A percentile compares a stretch with the other conserved stretches of the same genome.
Conservation (phyloP, 441 rosid genomes). For the Pelargonium fulgidum region DNA sequence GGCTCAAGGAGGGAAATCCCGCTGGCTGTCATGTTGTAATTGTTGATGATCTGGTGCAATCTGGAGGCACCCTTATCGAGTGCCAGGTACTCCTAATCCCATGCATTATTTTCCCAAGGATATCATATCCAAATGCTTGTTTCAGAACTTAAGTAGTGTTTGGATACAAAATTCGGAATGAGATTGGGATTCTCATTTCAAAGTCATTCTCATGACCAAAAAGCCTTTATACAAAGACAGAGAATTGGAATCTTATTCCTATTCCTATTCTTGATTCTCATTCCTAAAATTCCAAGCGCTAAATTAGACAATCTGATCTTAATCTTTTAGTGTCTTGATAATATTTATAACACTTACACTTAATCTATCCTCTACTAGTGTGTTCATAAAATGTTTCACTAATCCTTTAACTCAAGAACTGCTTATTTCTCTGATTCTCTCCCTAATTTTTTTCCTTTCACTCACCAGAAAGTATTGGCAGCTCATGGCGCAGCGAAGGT, state of each 20-base stretch:
- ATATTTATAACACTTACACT: no score
- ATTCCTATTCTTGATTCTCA: no score
- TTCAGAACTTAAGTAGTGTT: background rate
- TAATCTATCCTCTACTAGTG: no score
- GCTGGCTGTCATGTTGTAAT: conserved; percentile 82
- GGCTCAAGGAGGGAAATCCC: conserved; percentile 90
- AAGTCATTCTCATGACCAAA: no score
- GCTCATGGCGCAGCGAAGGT: conserved; percentile 88
- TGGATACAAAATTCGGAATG: no score
- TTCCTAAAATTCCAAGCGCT: no score
- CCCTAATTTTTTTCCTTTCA: background rate
- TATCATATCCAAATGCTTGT: background rate
- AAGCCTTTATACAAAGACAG: no score
- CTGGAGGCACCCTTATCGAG: conserved; percentile 95
- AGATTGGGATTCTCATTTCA: no score
- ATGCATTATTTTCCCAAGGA: background rate
- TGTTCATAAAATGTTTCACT: background rate
- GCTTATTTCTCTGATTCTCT: background rate
- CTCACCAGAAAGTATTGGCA: conserved; percentile 75
- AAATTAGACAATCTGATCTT: no score
- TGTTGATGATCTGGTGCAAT: conserved; percentile 93
- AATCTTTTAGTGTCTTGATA: background rate
- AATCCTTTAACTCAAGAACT: background rate
- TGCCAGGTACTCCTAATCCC: conserved; percentile 62
- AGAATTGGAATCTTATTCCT: no score